These are phyloP conservation scores for Leccinum pachyderme DNA, from an alignment of 1,284 basidiomycete species.

Conservation along the genomic window DNA sequence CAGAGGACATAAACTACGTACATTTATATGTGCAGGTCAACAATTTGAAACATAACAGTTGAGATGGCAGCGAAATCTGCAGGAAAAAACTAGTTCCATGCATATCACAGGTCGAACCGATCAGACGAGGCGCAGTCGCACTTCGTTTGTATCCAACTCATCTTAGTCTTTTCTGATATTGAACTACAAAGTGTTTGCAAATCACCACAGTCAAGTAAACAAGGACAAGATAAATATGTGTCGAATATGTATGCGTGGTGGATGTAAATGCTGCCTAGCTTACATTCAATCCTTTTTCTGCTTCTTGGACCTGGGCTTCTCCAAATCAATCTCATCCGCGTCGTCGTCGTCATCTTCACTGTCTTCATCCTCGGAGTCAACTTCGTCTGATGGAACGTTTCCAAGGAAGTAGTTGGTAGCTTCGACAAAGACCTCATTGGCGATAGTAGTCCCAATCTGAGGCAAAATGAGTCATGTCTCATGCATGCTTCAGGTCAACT, in stretches of 20 bases:
- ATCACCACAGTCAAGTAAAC: slow-evolving; percentile 11
- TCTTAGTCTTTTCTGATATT: neutral
- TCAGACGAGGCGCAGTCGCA: neutral
- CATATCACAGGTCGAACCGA: neutral
- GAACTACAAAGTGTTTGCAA: slow-evolving; percentile 1
- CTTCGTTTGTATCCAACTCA: neutral
- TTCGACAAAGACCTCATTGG: slow-evolving; percentile 74
- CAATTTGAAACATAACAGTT: neutral
- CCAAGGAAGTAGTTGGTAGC: slow-evolving; percentile 78
- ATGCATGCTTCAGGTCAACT: slow-evolving; percentile 30
- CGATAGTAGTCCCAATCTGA: slow-evolving; percentile 69
- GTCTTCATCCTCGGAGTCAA: slow-evolving; percentile 63
- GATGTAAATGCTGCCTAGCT: slow-evolving; percentile 13
- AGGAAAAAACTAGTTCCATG: neutral
- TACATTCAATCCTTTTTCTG: slow-evolving; percentile 53
- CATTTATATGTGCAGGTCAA: too few species aligned
- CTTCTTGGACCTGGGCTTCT: slow-evolving; percentile 75
- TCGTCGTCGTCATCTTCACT: slow-evolving; percentile 67
- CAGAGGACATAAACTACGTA: neutral
- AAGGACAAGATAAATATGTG: slow-evolving; percentile 31
- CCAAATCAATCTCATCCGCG: slow-evolving; percentile 78
- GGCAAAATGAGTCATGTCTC: slow-evolving; percentile 14
- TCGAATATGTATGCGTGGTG: slow-evolving; percentile 12
- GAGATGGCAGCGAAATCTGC: neutral
- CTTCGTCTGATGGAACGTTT: slow-evolving; percentile 52